Evolutionary conservation across 2,329 filamentous ascomycete genomes (phyloP), one percentile per base, ranked within the genome.

Genomic region (Myriosclerotinia curreyana): DNA sequence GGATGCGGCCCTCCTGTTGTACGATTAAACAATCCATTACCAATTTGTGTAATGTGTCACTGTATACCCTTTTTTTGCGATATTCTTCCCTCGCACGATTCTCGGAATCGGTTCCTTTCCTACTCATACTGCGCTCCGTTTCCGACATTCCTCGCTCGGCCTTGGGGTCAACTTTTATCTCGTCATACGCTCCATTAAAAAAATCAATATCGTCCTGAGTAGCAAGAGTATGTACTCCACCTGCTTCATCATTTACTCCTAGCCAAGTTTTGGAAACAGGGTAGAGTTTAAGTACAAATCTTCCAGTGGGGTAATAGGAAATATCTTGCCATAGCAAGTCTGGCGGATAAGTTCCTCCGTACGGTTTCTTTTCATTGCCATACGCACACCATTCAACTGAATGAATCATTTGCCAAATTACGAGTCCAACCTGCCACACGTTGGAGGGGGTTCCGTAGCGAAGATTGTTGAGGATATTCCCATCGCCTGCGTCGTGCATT

Each of bases 1-100:
- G 28, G 4, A 59, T 59, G 20, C 55, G 55, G 6, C 20, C 31
- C 31, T 59, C 55, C 28, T 31, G 20, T 49, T 59, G 55, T 5
- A 59, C n/a, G 31, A 59, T 59, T 17, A 59, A 34, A 25, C 55
- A 59, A 49, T 59, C 55, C 55, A 59, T 59, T 5, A 48, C 42
- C n/a, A 36, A 15, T 59, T 59, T 59, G 14, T 59, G 28, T 17
- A 59, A 14, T 1, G 8, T 1, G 1, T 48, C 55, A 14, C 55
- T 59, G 9, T 59, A 59, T 28, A 17, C 1, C 1, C 31, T 42
- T 0, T 22, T 3, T 2, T 12, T 5, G 6, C 55, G 55, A 36
- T 25, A 3, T 1, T 1, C 2, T 48, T 2, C n/a, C 14, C 55
- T 59, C 9, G 42, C 42, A 7, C 3, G 2, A 48, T 59, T 59